phyloP scores from a whole-genome alignment of 768 basidiomycete species.

The Panellus pusillus region DNA sequence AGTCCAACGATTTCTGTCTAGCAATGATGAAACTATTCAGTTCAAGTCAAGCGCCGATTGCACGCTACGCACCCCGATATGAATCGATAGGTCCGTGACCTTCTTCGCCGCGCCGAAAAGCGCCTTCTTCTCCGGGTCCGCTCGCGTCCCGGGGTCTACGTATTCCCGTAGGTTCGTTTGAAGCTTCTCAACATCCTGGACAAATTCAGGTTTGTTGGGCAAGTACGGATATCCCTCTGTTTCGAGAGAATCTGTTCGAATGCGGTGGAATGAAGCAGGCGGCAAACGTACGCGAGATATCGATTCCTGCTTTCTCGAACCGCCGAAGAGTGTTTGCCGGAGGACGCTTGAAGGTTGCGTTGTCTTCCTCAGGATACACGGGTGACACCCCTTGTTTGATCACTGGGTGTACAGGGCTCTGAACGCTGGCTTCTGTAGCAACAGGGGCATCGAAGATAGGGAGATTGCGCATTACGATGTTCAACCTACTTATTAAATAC shows the following conservation, averaged over 20 bases:
- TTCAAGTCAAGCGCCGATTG: no score
- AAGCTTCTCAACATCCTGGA: conserved; percentile 24
- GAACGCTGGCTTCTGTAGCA: conserved; percentile 10
- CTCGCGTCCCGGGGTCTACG: conserved; percentile 21
- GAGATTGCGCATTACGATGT: not conserved
- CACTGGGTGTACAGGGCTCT: conserved; percentile 16
- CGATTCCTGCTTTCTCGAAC: conserved; percentile 22
- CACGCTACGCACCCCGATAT: conserved; percentile 17
- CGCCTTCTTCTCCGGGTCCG: conserved; percentile 24
- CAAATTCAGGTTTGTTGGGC: conserved; percentile 22
- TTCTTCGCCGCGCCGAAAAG: conserved; percentile 23
- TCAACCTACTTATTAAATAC: conserved; percentile 11
- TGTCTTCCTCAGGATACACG: conserved; percentile 11
- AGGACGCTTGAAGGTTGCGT: conserved; percentile 19
- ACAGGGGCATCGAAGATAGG: conserved; percentile 15
- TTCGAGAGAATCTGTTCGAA: no score
- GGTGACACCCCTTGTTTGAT: conserved; percentile 11
- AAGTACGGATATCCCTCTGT: conserved; percentile 23
- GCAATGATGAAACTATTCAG: not conserved
- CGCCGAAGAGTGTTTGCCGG: conserved; percentile 22
- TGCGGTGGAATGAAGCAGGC: not conserved
- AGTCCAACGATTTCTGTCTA: conserved; percentile 24
- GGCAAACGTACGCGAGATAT: conserved; percentile 16
- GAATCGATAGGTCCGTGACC: conserved; percentile 21
- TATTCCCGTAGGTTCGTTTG: conserved; percentile 19